phyloP scores from a whole-genome alignment of 495 filamentous ascomycete genomes.

The Oleoguttula mirabilis region DNA sequence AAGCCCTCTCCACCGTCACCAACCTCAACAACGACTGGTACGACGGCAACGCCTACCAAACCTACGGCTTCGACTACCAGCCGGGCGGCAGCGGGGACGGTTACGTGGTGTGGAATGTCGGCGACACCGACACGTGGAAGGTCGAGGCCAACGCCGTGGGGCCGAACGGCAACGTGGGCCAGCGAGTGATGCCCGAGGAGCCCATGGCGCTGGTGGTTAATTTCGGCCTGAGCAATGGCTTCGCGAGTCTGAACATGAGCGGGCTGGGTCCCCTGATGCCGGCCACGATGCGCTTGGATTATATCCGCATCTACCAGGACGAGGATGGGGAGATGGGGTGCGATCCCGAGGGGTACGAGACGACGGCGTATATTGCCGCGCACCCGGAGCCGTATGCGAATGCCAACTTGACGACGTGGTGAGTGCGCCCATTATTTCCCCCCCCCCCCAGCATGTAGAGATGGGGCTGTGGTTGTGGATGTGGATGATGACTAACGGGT shows the following conservation, averaged over 20 bases:
- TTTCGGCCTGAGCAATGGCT: slow-evolving; percentile 23
- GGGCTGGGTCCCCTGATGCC: slow-evolving; percentile 22
- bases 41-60: slow-evolving; percentile 26
- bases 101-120: slow-evolving; percentile 25
- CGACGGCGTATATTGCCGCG: slow-evolving; percentile 55
- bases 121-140: slow-evolving; percentile 20
- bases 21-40: slow-evolving; percentile 28
- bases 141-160: slow-evolving; percentile 22
- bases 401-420: slow-evolving; percentile 51
- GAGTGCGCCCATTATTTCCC: slow-evolving; percentile 11
- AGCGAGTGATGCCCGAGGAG: slow-evolving; percentile 24
- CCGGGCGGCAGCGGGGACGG: slow-evolving; percentile 20
- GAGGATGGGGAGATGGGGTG: slow-evolving; percentile 48
- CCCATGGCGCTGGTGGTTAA: slow-evolving; percentile 26
- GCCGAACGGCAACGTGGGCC: slow-evolving; percentile 27
- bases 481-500: neutral
- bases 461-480: neutral
- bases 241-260: slow-evolving; percentile 22
- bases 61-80: slow-evolving; percentile 28
- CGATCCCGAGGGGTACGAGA: slow-evolving; percentile 58
- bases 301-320: slow-evolving; percentile 59
- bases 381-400: slow-evolving; percentile 55
- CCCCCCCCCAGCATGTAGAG: neutral
- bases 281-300: slow-evolving; percentile 53
- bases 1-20: slow-evolving; percentile 25